These are phyloP conservation scores for Trichoderma guizhouense DNA, from an alignment of 2,329 filamentous ascomycete genomes.

Conservation along the genomic window DNA sequence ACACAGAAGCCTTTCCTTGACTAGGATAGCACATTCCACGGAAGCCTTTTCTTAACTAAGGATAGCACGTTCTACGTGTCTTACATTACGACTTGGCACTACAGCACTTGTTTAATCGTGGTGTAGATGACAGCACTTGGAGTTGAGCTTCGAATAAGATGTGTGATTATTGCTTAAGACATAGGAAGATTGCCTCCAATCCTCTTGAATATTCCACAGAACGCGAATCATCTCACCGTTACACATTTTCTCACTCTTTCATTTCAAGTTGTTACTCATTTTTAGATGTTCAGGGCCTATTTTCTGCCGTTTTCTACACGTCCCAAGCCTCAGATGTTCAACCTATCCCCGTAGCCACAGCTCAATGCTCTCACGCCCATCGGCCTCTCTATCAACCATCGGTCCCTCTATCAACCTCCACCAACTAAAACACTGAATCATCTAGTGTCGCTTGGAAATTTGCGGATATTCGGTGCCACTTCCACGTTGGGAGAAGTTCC, in stretches of 20 bases:
- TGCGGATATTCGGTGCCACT: neutral
- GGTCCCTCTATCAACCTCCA: neutral
- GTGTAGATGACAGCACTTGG: neutral
- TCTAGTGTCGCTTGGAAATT: neutral
- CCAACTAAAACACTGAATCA: neutral
- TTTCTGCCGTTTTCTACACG: neutral
- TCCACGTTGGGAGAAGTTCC: neutral
- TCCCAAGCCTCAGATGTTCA: neutral
- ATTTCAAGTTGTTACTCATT: neutral
- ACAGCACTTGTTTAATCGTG: neutral
- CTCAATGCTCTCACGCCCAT: neutral
- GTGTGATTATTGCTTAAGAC: neutral
- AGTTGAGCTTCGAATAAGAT: neutral
- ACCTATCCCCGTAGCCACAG: neutral
- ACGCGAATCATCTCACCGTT: neutral
- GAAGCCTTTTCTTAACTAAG: neutral
- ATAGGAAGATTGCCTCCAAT: neutral
- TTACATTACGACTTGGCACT: neutral
- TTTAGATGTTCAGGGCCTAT: neutral
- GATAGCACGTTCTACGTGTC: neutral
- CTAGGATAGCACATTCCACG: neutral
- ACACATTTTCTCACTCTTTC: neutral
- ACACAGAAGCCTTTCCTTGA: neutral
- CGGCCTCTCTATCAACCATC: neutral
- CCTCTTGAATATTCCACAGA: neutral